Evolutionary conservation across 331 rosid species (phyloP).

Genomic region (Rosa hybrid): DNA sequence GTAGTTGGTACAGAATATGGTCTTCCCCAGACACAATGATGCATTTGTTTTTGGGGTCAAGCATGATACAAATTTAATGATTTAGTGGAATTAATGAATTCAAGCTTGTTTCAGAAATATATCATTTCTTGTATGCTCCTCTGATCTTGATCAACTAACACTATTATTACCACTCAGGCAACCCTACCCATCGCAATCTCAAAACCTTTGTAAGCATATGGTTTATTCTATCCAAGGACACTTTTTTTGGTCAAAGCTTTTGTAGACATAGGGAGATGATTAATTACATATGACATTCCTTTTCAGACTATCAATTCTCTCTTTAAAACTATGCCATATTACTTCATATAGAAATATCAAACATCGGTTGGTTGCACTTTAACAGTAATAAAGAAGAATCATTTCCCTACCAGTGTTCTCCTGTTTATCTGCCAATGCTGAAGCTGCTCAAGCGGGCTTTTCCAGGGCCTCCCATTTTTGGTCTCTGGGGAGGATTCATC

Average conservation of each 20-base stretch:
- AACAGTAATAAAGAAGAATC: not conserved
- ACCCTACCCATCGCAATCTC: not conserved
- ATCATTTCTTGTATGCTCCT: not conserved
- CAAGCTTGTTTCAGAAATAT: not conserved
- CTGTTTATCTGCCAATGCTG: constrained; percentile 95
- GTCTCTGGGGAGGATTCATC: constrained; percentile 48
- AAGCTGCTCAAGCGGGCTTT: constrained; percentile 93
- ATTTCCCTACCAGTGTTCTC: constrained; percentile 60
- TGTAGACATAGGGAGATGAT: not conserved
- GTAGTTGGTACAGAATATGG: not conserved
- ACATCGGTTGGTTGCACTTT: not conserved
- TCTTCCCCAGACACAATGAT: not conserved
- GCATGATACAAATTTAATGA: not conserved
- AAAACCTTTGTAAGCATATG: not conserved
- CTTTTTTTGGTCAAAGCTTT: not conserved
- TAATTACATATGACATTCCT: not conserved
- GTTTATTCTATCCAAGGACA: constrained; percentile 10
- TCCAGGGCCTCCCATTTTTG: constrained; percentile 86
- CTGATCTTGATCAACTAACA: not conserved
- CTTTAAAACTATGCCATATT: not conserved
- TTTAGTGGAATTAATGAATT: not conserved
- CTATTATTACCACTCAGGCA: not conserved
- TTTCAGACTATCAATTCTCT: not conserved
- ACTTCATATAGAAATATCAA: not conserved
- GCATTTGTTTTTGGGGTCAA: not conserved